These are phyloP conservation scores for Physcomitrium patens DNA, from an alignment of 225 moss, liverwort and hornwort species.

Conservation along the genomic window DNA sequence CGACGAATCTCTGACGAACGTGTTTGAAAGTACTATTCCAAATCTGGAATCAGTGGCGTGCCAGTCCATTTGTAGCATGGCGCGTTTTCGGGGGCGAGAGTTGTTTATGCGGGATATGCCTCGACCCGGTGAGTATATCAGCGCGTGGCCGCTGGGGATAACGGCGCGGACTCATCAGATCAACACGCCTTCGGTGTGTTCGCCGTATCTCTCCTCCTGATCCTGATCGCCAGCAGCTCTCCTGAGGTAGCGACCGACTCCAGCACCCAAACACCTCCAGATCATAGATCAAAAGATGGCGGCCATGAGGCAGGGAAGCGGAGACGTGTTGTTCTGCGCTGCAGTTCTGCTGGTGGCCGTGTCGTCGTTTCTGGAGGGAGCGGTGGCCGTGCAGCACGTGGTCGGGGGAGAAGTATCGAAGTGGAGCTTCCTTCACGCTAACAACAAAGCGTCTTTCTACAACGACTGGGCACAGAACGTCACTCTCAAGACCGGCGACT, in stretches of 20 bases:
- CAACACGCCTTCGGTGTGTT: too few relatives aligned
- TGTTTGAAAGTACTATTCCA: background rate
- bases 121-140: too few relatives aligned
- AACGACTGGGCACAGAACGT: slow-evolving; percentile 43
- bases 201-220: too few relatives aligned
- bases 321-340: slow-evolving; percentile 5
- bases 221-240: background rate
- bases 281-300: slow-evolving; percentile 9
- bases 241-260: background rate
- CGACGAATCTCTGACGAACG: background rate
- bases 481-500: slow-evolving; percentile 44
- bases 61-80: background rate
- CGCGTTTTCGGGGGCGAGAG: background rate
- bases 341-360: slow-evolving; percentile 11
- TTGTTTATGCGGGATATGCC: background rate
- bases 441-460: slow-evolving; percentile 28
- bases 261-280: background rate
- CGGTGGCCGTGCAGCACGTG: slow-evolving; percentile 31
- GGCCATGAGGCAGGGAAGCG: slow-evolving; percentile 21
- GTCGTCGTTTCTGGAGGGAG: slow-evolving; percentile 20
- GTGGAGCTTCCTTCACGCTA: slow-evolving; percentile 46
- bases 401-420: slow-evolving; percentile 37
- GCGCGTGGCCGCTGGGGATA: background rate
- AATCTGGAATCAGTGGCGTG: background rate
- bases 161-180: background rate